Conservation (phyloP, 371 early-diverging fungal species). For the Enteropsectra breve region DNA sequence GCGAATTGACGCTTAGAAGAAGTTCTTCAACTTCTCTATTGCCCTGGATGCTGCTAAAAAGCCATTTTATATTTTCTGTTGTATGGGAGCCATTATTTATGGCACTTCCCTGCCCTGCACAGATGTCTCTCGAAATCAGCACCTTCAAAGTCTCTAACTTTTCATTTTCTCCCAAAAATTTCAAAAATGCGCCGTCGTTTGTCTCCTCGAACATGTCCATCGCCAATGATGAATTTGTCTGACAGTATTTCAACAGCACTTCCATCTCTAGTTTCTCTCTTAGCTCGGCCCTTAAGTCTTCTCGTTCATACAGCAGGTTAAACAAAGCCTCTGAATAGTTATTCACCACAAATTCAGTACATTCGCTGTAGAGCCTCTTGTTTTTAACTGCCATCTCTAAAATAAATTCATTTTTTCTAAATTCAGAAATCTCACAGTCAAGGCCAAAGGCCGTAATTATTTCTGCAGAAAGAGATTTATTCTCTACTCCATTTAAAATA, state of each 20-base stretch:
- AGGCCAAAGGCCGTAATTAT: too few relatives aligned
- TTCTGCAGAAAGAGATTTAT: too few relatives aligned
- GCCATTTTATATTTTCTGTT: not conserved
- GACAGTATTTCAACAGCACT: not conserved
- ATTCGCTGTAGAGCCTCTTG: not conserved
- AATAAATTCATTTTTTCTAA: conserved; percentile 8
- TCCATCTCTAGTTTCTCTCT: not conserved
- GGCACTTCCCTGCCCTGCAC: not conserved
- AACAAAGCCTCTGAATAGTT: not conserved
- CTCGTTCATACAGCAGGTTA: not conserved
- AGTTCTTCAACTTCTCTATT: not conserved
- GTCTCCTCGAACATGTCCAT: not conserved
- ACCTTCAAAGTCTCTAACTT: not conserved
- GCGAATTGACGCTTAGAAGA: not conserved
- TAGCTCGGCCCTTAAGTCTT: not conserved
- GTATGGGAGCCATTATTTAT: too few relatives aligned
- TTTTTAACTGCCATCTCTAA: not conserved
- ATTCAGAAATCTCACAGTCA: too few relatives aligned
- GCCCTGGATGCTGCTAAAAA: not conserved
- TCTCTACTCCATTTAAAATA: too few relatives aligned
- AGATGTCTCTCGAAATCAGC: not conserved
- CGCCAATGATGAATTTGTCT: not conserved
- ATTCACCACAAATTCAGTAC: not conserved
- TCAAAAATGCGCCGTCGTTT: not conserved
- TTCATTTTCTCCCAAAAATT: not conserved